phyloP scores from a whole-genome alignment of 2,329 filamentous ascomycete species.

The Eutypella sp. region DNA sequence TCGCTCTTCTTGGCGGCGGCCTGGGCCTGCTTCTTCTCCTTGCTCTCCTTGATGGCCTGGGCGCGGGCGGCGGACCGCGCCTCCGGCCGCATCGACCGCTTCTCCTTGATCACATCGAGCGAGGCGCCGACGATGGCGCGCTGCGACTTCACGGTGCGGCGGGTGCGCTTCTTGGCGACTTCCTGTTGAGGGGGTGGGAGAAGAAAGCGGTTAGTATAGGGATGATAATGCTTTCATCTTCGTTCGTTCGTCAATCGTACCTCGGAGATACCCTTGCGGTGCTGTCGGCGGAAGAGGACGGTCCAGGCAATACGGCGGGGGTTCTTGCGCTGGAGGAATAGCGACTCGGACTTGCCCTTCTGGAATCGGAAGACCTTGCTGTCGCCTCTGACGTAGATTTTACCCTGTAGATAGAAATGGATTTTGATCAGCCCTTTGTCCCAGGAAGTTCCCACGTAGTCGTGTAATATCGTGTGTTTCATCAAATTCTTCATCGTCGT shows the following conservation, averaged over 20 bases:
- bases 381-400: constrained; percentile 99
- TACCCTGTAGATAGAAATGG: constrained; percentile 63
- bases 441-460: background rate
- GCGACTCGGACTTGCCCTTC: constrained; percentile 98
- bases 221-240: background rate
- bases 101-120: constrained; percentile 99
- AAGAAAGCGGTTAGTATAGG: constrained; percentile 37
- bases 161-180: constrained; percentile 99
- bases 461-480: constrained; percentile 1
- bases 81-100: constrained; percentile 89
- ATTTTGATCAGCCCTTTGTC: constrained; percentile 23
- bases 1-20: constrained; percentile 96
- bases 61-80: constrained; percentile 86
- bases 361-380: constrained; percentile 99
- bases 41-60: constrained; percentile 91
- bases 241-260: too few species aligned
- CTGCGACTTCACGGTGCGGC: constrained; percentile 97
- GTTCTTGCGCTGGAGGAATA: constrained; percentile 99
- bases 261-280: constrained; percentile 99
- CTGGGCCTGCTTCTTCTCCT: constrained; percentile 92
- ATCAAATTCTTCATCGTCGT: background rate
- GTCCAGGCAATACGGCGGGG: constrained; percentile 99
- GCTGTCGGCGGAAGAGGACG: constrained; percentile 93
- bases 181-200: constrained; percentile 70
- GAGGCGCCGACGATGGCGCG: constrained; percentile 98